A percentile compares a stretch with the other conserved stretches of the same genome.
Evolutionary conservation across 768 basidiomycete genomes (phyloP).

Genomic region (Dictyophora rubrovolvata): DNA sequence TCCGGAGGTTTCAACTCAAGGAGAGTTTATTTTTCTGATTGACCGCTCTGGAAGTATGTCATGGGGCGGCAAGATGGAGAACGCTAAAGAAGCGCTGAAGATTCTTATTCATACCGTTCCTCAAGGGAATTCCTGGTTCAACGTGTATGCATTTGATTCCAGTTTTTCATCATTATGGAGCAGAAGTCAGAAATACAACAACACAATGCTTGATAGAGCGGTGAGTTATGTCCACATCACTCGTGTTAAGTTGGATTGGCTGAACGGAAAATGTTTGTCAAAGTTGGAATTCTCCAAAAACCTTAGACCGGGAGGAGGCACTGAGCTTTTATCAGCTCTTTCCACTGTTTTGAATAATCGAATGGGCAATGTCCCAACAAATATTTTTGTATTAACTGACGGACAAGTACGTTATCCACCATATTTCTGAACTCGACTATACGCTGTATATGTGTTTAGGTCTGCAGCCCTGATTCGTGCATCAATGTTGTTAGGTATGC

Average conservation of each 20-base stretch:
- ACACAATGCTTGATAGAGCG: slow-evolving; percentile 24
- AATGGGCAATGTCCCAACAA: slow-evolving; percentile 28
- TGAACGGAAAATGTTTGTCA: neutral
- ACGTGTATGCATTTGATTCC: slow-evolving; percentile 46
- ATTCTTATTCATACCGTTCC: slow-evolving; percentile 39
- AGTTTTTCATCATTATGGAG: slow-evolving; percentile 24
- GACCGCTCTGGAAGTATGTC: slow-evolving; percentile 51
- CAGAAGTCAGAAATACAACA: slow-evolving; percentile 24
- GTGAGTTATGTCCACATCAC: slow-evolving; percentile 14
- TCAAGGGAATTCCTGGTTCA: slow-evolving; percentile 38
- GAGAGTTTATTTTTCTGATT: slow-evolving; percentile 47
- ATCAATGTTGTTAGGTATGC: slow-evolving; percentile 19
- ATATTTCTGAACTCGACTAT: neutral
- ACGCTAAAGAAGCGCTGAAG: slow-evolving; percentile 36
- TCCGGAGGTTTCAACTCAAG: slow-evolving; percentile 33
- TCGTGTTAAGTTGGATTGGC: neutral
- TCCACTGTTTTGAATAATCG: slow-evolving; percentile 27
- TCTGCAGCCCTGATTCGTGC: slow-evolving; percentile 15
- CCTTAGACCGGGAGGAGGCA: slow-evolving; percentile 42
- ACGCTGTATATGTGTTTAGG: slow-evolving; percentile 11
- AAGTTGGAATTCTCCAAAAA: slow-evolving; percentile 19
- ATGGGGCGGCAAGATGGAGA: slow-evolving; percentile 27
- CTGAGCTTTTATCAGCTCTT: slow-evolving; percentile 38
- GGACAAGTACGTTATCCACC: slow-evolving; percentile 31
- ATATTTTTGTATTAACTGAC: slow-evolving; percentile 50